Evolutionary conservation across 208 protist genomes (phyloP), one percentile per base, ranked within the genome.

Genomic region (Dictyostelium gargantuum): DNA sequence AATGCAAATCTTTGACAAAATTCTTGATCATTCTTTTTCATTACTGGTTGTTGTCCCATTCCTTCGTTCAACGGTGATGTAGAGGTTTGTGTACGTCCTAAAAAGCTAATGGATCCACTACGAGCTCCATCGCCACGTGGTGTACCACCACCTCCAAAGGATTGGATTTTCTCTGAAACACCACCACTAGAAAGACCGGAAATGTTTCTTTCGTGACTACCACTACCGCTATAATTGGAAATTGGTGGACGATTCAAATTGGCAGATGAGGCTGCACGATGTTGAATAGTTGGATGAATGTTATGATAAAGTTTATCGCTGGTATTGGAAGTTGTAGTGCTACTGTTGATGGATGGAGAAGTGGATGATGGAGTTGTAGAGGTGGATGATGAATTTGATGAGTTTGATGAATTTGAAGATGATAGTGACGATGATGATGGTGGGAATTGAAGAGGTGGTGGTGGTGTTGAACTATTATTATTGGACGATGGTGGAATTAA

Each of bases 21-120:
- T 54, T 92, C 77, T 66, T 92, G 75, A 38, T 92, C 86, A 29
- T 84, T 89, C 82, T 89, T 89, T 61, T 89, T 89, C 70, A 68
- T 63, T 23, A 70, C 48, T 61, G 42, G 63, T 85, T 29, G 11
- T 74, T 17, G 3, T 26, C 17, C 68, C 11, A 44, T 50, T 8
- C n/a, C 21, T 26, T 75, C 63, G 44, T 54, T 75, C 6, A 58
- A n/a, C 58, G 42, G 74, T 58, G 42, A 17, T 2, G n/a, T 40
- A 26, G 44, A 77, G 1, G 76, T 81, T 66, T 38, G 46, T 11
- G 76, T 46, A 48, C 76, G 76, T 32, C 21, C 21, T 19, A 76
- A 32, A 70, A 40, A 23, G 13, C 38, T 48, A 29, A 79, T 38
- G 5, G 40, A 52, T 13, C 76, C 35, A 11, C 35, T 44, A 56